Evolutionary conservation across 345 rosid species (phyloP).

Genomic region (Anastatica hierochuntica): DNA sequence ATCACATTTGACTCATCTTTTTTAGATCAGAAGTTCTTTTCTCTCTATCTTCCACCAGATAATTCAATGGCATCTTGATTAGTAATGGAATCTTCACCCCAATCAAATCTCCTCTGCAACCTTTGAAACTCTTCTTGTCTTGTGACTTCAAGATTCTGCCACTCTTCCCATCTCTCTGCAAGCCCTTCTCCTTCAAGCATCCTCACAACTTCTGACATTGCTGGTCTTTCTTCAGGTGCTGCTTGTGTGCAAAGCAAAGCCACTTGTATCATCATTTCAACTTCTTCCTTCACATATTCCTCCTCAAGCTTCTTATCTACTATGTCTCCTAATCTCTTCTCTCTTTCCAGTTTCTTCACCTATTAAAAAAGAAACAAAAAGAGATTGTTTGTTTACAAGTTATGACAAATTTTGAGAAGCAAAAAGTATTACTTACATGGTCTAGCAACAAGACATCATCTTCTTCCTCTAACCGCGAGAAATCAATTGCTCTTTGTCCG

Average conservation of each 20-base stretch:
- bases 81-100: slow-evolving; percentile 79
- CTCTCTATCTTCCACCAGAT: slow-evolving; percentile 74
- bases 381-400: background rate
- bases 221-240: slow-evolving; percentile 83
- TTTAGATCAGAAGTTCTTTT: no score
- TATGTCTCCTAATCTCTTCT: slow-evolving; percentile 26
- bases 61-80: slow-evolving; percentile 85
- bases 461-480: slow-evolving; percentile 95
- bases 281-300: slow-evolving; percentile 35
- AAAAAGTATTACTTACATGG: no score
- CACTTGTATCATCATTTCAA: slow-evolving; percentile 89
- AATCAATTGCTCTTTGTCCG: slow-evolving; percentile 97
- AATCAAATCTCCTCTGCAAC: slow-evolving; percentile 75
- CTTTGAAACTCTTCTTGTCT: slow-evolving; percentile 84
- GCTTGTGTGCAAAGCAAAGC: slow-evolving; percentile 86
- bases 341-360: slow-evolving; percentile 33
- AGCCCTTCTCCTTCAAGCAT: slow-evolving; percentile 99
- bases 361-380: no score
- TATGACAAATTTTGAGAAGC: no score
- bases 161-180: slow-evolving; percentile 98
- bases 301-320: slow-evolving; percentile 27
- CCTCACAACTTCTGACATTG: slow-evolving; percentile 92
- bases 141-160: slow-evolving; percentile 82
- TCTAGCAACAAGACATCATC: slow-evolving; percentile 94
- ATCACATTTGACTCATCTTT: background rate